Evolutionary conservation across 768 basidiomycete genomes (phyloP).

Genomic region (Hirschioporus abietinus): DNA sequence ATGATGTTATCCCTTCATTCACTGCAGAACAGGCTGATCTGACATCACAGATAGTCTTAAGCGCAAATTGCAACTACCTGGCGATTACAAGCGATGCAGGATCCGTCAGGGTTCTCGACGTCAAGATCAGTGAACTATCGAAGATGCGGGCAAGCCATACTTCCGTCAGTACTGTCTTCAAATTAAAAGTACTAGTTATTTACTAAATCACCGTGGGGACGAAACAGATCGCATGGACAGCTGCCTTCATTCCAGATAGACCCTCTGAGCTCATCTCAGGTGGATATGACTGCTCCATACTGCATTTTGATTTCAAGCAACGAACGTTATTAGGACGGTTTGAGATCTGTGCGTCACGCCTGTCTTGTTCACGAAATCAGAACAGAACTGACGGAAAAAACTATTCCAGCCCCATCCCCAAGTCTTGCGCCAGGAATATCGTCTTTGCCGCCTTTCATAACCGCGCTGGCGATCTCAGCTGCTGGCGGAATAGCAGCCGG

Average conservation of each 20-base stretch:
- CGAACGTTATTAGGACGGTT: constrained; percentile 51
- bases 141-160: neutral
- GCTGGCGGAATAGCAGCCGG: constrained; percentile 62
- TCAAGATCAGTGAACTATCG: constrained; percentile 32
- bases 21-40: constrained; percentile 20
- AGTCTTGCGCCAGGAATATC: constrained; percentile 39
- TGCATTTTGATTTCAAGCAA: constrained; percentile 63
- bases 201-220: constrained; percentile 7
- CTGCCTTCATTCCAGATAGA: constrained; percentile 66
- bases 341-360: constrained; percentile 46
- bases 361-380: constrained; percentile 7
- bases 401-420: constrained; percentile 26
- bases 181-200: constrained; percentile 2
- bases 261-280: constrained; percentile 71
- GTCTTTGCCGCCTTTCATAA: constrained; percentile 71
- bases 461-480: constrained; percentile 53
- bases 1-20: constrained; percentile 7
- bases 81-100: constrained; percentile 74
- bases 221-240: constrained; percentile 60
- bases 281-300: constrained; percentile 64
- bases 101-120: constrained; percentile 57
- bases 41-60: constrained; percentile 59
- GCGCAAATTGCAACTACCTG: constrained; percentile 43
- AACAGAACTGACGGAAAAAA: neutral
- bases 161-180: constrained; percentile 2